These are phyloP conservation scores for Coemansia sp. DNA, from an alignment of 192 early-diverging fungal genomes.

Conservation along the genomic window DNA sequence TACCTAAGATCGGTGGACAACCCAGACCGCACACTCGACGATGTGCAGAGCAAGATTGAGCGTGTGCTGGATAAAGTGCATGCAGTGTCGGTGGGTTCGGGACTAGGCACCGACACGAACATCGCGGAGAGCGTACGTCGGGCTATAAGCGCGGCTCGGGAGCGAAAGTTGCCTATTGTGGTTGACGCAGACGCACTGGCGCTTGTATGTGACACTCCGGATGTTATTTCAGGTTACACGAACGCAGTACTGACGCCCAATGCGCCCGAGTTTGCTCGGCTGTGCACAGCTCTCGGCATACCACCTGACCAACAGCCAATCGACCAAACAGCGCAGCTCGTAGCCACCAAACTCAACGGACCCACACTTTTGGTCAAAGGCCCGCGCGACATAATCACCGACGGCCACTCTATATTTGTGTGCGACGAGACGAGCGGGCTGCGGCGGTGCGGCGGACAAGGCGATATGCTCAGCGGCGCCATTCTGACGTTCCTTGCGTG, in stretches of 20 bases:
- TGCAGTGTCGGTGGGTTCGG: slow-evolving; percentile 88
- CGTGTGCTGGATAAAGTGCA: slow-evolving; percentile 69
- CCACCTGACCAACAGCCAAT: slow-evolving; percentile 38
- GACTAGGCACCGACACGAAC: slow-evolving; percentile 73
- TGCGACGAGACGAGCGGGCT: slow-evolving; percentile 71
- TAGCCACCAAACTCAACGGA: slow-evolving; percentile 71
- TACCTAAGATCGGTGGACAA: slow-evolving; percentile 59
- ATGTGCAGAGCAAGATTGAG: slow-evolving; percentile 53
- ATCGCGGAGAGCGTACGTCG: slow-evolving; percentile 66
- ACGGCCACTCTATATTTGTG: slow-evolving; percentile 63
- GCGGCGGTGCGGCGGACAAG: slow-evolving; percentile 93
- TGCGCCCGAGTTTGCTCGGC: slow-evolving; percentile 75
- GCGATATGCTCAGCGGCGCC: slow-evolving; percentile 86
- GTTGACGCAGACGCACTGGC: slow-evolving; percentile 94
- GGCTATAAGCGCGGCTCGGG: slow-evolving; percentile 68
- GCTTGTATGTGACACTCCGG: slow-evolving; percentile 70
- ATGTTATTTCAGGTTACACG: slow-evolving; percentile 68
- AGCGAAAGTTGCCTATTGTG: slow-evolving; percentile 68
- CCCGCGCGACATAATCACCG: slow-evolving; percentile 67
- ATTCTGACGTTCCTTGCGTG: slow-evolving; percentile 87
- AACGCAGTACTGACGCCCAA: slow-evolving; percentile 87
- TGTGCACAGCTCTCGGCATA: slow-evolving; percentile 61
- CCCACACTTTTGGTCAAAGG: slow-evolving; percentile 86
- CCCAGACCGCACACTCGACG: slow-evolving; percentile 19
- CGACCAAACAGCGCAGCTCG: slow-evolving; percentile 40